Conservation (phyloP, 108 stramenopile genomes). For the Stephanodiscus triporus region DNA sequence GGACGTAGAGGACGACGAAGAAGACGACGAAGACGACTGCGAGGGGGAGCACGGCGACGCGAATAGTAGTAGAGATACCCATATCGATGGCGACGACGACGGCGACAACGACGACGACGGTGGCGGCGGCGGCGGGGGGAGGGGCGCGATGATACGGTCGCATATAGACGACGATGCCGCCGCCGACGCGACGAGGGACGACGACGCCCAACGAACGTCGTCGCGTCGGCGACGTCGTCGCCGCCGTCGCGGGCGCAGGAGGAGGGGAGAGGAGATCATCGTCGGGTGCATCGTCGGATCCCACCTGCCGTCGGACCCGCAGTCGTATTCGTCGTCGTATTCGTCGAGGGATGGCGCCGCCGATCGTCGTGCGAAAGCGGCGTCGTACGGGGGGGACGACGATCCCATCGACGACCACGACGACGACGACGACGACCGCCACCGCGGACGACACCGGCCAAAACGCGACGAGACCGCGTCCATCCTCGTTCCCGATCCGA, state of each 20-base stretch:
- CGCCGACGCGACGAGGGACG: background rate
- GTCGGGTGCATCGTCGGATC: constrained; percentile 51
- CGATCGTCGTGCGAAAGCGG: background rate
- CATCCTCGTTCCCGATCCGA: constrained; percentile 54
- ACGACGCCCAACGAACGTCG: too few species aligned
- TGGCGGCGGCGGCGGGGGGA: too few species aligned
- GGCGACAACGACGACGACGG: background rate
- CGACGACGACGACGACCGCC: background rate
- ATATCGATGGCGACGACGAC: constrained; percentile 5
- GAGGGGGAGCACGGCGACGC: too few species aligned
- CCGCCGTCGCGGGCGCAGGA: background rate
- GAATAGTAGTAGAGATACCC: background rate
- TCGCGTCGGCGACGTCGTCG: background rate
- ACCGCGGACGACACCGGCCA: constrained; percentile 6
- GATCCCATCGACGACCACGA: too few species aligned
- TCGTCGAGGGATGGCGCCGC: too few species aligned
- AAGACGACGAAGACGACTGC: too few species aligned
- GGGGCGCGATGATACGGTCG: too few species aligned
- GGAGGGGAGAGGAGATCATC: constrained; percentile 34
- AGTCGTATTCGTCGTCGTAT: too few species aligned
- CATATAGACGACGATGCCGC: background rate
- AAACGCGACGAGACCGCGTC: constrained; percentile 35
- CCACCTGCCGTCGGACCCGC: constrained; percentile 26
- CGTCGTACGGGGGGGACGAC: too few species aligned
- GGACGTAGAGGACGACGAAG: too few species aligned